Conservation (phyloP, 2,329 filamentous ascomycete species). For the Neonectria magnoliae region DNA sequence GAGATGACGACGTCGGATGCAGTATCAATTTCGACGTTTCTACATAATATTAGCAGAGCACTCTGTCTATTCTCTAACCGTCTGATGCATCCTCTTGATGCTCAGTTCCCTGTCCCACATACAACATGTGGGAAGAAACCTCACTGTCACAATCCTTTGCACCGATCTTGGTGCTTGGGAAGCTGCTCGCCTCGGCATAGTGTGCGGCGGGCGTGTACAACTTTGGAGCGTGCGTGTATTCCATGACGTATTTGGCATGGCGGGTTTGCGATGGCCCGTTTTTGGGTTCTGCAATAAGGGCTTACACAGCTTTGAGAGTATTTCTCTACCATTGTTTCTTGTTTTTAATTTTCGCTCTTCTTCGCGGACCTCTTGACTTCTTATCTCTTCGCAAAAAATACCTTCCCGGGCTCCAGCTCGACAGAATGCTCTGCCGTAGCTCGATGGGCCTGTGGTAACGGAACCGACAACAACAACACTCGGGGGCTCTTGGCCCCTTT, state of each 20-base stretch:
- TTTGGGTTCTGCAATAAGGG: slow-evolving; percentile 13
- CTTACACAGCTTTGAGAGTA: slow-evolving; percentile 14
- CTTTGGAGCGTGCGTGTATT: slow-evolving; percentile 32
- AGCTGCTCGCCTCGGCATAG: slow-evolving; percentile 20
- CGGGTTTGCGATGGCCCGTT: slow-evolving; percentile 6
- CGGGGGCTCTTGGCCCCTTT: neutral
- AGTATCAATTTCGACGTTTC: slow-evolving; percentile 26
- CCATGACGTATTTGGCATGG: slow-evolving; percentile 25
- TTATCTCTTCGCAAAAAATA: neutral
- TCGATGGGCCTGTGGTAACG: slow-evolving; percentile 7
- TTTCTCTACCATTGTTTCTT: slow-evolving; percentile 21
- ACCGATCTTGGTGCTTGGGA: slow-evolving; percentile 21
- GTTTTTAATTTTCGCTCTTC: slow-evolving; percentile 14
- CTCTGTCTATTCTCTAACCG: slow-evolving; percentile 15
- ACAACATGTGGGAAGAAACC: slow-evolving; percentile 18
- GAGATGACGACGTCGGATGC: slow-evolving; percentile 18
- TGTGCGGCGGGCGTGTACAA: slow-evolving; percentile 37
- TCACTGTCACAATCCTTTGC: slow-evolving; percentile 14
- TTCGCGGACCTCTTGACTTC: slow-evolving; percentile 17
- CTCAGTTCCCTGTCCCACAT: slow-evolving; percentile 15
- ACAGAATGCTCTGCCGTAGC: slow-evolving; percentile 12
- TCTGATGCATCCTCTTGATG: slow-evolving; percentile 7
- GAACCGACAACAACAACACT: neutral
- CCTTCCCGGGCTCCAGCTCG: neutral
- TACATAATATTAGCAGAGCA: slow-evolving; percentile 35